phyloP scores from a whole-genome alignment of 805 yeast species.

The Cyberlindnera misumaiensis region DNA sequence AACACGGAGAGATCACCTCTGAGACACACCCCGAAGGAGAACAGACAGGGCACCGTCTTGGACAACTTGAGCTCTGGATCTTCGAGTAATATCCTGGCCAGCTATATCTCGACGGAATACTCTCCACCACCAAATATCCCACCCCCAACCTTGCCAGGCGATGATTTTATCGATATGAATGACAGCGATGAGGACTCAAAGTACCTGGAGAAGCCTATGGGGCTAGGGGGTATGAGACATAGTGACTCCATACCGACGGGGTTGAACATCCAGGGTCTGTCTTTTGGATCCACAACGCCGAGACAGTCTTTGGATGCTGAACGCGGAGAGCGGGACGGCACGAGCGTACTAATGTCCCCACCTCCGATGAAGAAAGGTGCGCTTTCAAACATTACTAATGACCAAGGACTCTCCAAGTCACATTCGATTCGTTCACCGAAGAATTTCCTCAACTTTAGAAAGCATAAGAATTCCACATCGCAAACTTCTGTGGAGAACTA shows the following conservation, averaged over 20 bases:
- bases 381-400: conserved; percentile 1
- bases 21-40: conserved; percentile 19
- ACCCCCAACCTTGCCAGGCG: conserved; percentile 12
- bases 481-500: conserved; percentile 19
- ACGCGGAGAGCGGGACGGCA: too few relatives aligned
- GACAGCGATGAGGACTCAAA: conserved; percentile 12
- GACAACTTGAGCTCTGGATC: conserved; percentile 19
- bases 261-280: conserved; percentile 16
- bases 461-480: conserved; percentile 22
- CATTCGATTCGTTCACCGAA: conserved; percentile 24
- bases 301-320: neutral
- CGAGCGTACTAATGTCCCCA: neutral
- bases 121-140: conserved; percentile 19
- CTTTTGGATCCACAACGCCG: neutral
- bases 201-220: conserved; percentile 11
- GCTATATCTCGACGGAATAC: conserved; percentile 16
- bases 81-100: conserved; percentile 19
- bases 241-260: conserved; percentile 18
- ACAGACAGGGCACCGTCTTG: conserved; percentile 21
- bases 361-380: conserved; percentile 1
- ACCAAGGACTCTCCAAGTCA: conserved; percentile 6
- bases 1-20: conserved; percentile 11
- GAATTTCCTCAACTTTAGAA: conserved; percentile 18
- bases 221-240: conserved; percentile 16
- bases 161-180: conserved; percentile 13